Evolutionary conservation across 228 moss, liverwort and hornwort genomes (phyloP).

Genomic region (Sphagnum magellanicum): DNA sequence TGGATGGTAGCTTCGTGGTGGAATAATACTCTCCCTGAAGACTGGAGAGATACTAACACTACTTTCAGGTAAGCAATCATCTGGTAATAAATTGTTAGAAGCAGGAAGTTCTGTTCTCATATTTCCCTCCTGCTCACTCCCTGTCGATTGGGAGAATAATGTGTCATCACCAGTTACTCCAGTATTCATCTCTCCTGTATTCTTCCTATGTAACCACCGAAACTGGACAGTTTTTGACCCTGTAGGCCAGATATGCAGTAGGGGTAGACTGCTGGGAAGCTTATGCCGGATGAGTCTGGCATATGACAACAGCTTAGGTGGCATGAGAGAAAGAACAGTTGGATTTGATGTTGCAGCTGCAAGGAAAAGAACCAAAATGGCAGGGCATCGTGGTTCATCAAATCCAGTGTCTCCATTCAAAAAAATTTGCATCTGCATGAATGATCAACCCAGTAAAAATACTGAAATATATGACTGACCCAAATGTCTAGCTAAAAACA

Average conservation of each 20-base stretch:
- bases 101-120: background rate
- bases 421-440: conserved; percentile 58
- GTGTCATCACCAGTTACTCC: background rate
- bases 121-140: background rate
- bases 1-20: background rate
- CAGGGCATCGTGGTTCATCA: conserved; percentile 76
- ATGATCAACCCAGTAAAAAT: background rate
- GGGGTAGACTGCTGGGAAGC: conserved; percentile 40
- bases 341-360: conserved; percentile 55
- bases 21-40: background rate
- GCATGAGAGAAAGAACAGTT: conserved; percentile 64
- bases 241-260: conserved; percentile 27
- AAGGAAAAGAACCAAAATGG: conserved; percentile 67
- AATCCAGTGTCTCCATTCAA: conserved; percentile 69
- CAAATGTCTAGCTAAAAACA: no score
- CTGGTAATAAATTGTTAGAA: background rate
- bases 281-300: conserved; percentile 46
- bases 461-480: no score
- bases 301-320: conserved; percentile 54
- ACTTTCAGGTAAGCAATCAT: background rate
- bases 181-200: background rate
- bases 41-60: background rate
- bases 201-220: conserved; percentile 26
- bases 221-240: conserved; percentile 38
- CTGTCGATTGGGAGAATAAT: background rate